phyloP scores from a whole-genome alignment of 768 basidiomycete species.

The Leccinum subtestaceum region DNA sequence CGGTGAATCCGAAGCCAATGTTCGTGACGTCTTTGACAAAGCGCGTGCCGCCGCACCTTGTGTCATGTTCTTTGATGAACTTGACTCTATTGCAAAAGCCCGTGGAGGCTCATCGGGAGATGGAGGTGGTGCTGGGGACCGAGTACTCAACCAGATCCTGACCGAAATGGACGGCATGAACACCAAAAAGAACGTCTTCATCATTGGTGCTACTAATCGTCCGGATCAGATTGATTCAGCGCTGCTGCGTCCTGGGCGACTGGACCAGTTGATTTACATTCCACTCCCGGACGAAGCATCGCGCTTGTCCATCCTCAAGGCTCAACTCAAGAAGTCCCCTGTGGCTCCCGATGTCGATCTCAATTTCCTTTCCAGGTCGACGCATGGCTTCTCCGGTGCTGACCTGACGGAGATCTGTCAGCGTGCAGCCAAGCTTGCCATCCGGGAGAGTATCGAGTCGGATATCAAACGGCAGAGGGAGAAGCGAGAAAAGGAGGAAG shows the following conservation, averaged over 20 bases:
- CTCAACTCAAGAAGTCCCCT: conserved; percentile 89
- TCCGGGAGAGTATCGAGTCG: conserved; percentile 90
- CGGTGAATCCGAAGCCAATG: conserved; percentile 99
- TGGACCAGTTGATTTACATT: conserved; percentile 99
- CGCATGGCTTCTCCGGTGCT: conserved; percentile 98
- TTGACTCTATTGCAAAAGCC: conserved; percentile 98
- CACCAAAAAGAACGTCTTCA: conserved; percentile 98
- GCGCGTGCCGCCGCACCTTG: conserved; percentile 98
- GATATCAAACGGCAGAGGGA: conserved; percentile 82
- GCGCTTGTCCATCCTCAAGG: conserved; percentile 87
- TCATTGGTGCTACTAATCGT: conserved; percentile 95
- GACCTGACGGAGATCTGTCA: conserved; percentile 99
- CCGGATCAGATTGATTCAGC: conserved; percentile 96
- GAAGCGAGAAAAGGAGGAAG: conserved; percentile 77
- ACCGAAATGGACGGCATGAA: conserved; percentile 99
- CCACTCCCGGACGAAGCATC: conserved; percentile 94
- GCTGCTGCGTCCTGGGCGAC: conserved; percentile 92
- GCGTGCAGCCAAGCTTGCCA: conserved; percentile 94
- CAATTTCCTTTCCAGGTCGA: conserved; percentile 81
- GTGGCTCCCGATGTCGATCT: conserved; percentile 82
- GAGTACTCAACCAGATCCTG: conserved; percentile 94
- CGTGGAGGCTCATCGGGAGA: conserved; percentile 85
- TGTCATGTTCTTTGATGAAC: conserved; percentile 99
- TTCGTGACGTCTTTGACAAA: conserved; percentile 99
- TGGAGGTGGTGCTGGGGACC: conserved; percentile 94